These are phyloP conservation scores for Trichosporon sp. DNA, from an alignment of 1,284 basidiomycete genomes.

Conservation along the genomic window DNA sequence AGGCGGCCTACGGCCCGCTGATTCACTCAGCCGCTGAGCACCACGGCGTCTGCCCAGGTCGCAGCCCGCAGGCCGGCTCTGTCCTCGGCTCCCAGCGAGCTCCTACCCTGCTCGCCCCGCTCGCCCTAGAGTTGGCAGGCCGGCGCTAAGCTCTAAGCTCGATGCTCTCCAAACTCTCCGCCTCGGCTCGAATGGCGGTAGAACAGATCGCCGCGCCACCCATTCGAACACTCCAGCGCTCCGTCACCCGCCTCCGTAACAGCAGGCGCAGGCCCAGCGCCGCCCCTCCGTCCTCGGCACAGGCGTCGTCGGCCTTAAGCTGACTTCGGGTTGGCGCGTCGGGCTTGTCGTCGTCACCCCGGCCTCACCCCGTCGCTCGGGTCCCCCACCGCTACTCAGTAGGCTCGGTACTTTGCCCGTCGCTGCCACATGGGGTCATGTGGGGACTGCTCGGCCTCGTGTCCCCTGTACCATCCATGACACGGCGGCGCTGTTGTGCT, in stretches of 20 bases:
- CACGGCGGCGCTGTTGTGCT: too few species aligned
- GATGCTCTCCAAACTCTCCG: background rate
- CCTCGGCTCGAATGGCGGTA: background rate
- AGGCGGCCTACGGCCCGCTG: background rate
- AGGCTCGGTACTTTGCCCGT: background rate
- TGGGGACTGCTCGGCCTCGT: background rate
- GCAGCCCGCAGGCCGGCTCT: too few species aligned
- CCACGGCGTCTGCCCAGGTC: too few species aligned
- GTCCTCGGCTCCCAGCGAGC: background rate
- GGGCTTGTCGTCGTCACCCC: background rate
- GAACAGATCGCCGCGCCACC: background rate
- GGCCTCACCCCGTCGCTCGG: background rate
- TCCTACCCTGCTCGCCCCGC: too few species aligned
- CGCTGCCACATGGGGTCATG: background rate
- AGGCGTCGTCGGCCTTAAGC: background rate
- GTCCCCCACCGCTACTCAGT: background rate
- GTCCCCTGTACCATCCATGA: background rate
- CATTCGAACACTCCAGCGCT: background rate
- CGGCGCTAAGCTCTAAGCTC: background rate
- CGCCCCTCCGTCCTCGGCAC: background rate
- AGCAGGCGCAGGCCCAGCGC: too few species aligned
- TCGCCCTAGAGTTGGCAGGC: too few species aligned
- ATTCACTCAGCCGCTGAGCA: background rate
- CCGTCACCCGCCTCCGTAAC: too few species aligned
- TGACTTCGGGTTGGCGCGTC: background rate